A percentile compares a stretch with the other conserved stretches of the same genome.
Conservation (phyloP, 139 green algal species). For the Micromonas pusilla region DNA sequence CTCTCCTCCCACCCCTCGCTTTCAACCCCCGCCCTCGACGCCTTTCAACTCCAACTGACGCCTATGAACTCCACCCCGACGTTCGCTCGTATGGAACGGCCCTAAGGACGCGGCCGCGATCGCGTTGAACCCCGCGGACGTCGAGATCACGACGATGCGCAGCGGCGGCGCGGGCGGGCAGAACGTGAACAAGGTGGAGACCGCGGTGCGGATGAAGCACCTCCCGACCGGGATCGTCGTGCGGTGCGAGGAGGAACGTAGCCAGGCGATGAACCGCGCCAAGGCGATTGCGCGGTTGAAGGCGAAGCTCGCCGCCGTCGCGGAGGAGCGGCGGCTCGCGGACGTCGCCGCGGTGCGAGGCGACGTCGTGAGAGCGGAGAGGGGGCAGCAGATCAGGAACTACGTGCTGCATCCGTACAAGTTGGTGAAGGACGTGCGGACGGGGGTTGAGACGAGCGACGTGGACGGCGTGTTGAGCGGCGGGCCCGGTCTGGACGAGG, state of each 20-base stretch:
- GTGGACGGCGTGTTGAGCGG: constrained; percentile 25
- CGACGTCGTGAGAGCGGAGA: constrained; percentile 86
- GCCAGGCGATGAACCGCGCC: too few relatives aligned
- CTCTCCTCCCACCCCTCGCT: too few relatives aligned
- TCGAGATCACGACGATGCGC: constrained; percentile 81
- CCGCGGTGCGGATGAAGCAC: constrained; percentile 79
- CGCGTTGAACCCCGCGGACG: constrained; percentile 68
- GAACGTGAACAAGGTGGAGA: too few relatives aligned
- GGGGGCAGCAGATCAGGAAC: constrained; percentile 92
- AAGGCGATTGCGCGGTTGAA: constrained; percentile 35
- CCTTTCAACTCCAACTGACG: too few relatives aligned
- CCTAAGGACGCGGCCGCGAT: too few relatives aligned
- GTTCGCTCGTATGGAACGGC: too few relatives aligned
- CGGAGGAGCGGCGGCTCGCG: constrained; percentile 63
- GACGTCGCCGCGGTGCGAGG: constrained; percentile 78
- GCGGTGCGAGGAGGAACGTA: constrained; percentile 69
- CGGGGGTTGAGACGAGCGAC: constrained; percentile 19
- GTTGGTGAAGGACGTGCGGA: constrained; percentile 34
- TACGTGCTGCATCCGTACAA: constrained; percentile 97
- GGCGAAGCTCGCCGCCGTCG: constrained; percentile 72
- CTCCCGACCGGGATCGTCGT: constrained; percentile 77
- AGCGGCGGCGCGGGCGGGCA: too few relatives aligned
- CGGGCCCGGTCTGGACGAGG: too few relatives aligned
- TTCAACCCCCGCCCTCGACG: too few relatives aligned
- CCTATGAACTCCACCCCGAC: too few relatives aligned